Base-by-base conservation (phyloP, 257 asterid genomes). In the Coffea canephora region DNA sequence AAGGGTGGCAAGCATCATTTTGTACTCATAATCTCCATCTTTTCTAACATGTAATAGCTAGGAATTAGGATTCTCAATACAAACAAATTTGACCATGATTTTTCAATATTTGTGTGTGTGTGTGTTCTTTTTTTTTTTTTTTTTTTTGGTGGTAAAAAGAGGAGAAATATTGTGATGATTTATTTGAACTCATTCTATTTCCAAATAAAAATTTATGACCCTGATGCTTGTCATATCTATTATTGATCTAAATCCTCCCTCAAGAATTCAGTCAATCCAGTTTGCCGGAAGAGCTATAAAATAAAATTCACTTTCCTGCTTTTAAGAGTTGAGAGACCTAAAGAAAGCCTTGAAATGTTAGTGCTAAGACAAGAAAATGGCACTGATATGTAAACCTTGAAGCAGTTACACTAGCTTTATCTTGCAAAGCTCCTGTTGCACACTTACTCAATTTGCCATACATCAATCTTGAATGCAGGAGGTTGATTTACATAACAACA, bases 401-500 rank as follows among this genome's bases (percentile, higher is more conserved):
- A 49, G 36, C 19, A 31, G 36, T 74, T 34, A 13, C 4, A 8
- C 25, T 4, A 59, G 25, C 23, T 12, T 23, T 5, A 16, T 16
- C 1, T 46, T 43, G 31, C 5, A 77, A 18, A 1, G 2, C 50
- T 77, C 10, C 6, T 50, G 72, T 6, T 36, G 6, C 69, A 59
- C 21, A 23, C 6, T 18, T 8, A 14, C 25, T 27, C 14, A 11
- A 65, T 66, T 13, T 61, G 14, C 36, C 62, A 14, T 5, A 45
- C 3, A 5, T 66, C 36, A 25, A 61, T 21, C 43, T 31, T 78
- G 89, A 84, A 87, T 88, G 92, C 98, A 95, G 98, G 98, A 95
- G 87, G 84, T 91, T 16, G 98, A 93, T 74, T 82, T 93, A 82
- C 95, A 93, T 62, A 93, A 93, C 86, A 90, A 88, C 87, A 93